Base-by-base conservation (phyloP, 768 basidiomycete species). In the Fomitopsis pulvina region DNA sequence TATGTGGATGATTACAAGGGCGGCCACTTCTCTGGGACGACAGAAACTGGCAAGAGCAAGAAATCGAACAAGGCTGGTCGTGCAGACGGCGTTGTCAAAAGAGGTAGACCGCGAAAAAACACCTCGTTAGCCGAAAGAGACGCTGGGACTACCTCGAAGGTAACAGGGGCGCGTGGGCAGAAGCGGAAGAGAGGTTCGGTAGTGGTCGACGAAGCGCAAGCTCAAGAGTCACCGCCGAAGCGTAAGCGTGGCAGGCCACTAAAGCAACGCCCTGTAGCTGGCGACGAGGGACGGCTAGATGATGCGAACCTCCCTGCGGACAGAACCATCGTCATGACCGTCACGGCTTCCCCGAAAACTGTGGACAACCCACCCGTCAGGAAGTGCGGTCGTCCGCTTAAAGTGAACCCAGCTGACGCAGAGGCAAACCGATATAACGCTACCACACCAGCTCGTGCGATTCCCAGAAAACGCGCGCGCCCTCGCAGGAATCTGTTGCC, bases 21-120 rank as follows among this genome's bases (percentile, higher is more conserved):
- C 10, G 52, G 49, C 18, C 51, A 38, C 38, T 22, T 26, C 11
- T 12, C 29, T 20, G 56, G 52, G 49, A 51, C 47, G 42, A 30
- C 10, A 9, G 41, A 16, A 24, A 39, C 47, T 20, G 37, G 40
- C 20, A 52, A 54, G 39, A 40, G 41, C 27, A 53, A 59, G 37
- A 66, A 66, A 63, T 42, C 43, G 52, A 52, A 62, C 71, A 72
- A 63, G 55, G 79, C 77, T 9, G 63, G 79, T 20, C 61, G 78
- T 16, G 63, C 74, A 21, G 73, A 77, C 59, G 78, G 76, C 18
- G 67, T 66, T 28, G 69, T 76, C 45, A 87, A 85, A 62, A 76
- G 75, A 57, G 81, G 80, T 21, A 68, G 80, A 29, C 77, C 85
- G 37, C 69, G 73, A 48, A 86, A 78, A 56, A 54, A 59, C 24